Percentiles rank a stretch among this genome's conserved stretches.
Evolutionary conservation across 768 basidiomycete genomes (phyloP).

Genomic region (Cystobasidium ongulense): DNA sequence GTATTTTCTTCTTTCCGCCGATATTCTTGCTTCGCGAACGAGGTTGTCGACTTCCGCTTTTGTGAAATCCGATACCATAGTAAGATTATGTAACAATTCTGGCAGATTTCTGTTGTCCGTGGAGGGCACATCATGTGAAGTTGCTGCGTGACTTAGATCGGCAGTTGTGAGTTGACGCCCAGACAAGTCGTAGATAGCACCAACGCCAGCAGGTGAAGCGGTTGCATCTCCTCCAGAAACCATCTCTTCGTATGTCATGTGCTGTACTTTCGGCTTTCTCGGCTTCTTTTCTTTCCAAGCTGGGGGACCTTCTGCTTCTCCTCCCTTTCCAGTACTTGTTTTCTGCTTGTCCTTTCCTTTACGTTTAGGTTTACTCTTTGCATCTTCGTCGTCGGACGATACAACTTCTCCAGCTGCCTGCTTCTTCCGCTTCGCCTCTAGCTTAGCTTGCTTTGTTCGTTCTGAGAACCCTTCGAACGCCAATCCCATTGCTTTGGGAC

Average conservation of each 20-base stretch:
- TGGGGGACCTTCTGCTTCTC: constrained; percentile 14
- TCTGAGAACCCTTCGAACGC: constrained; percentile 80
- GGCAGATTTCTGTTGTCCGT: constrained; percentile 81
- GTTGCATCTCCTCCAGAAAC: constrained; percentile 61
- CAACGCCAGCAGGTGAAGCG: constrained; percentile 52
- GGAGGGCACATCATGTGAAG: constrained; percentile 60
- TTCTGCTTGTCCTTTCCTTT: constrained; percentile 5
- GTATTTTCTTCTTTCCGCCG: constrained; percentile 58
- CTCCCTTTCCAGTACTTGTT: background rate
- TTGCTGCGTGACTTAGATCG: constrained; percentile 65
- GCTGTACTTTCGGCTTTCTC: constrained; percentile 70
- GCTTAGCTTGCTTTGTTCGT: constrained; percentile 72
- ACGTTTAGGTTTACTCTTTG: constrained; percentile 53
- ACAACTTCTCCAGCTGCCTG: constrained; percentile 52
- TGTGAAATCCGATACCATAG: constrained; percentile 72
- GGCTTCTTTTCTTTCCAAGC: constrained; percentile 48
- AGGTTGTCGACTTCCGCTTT: constrained; percentile 78
- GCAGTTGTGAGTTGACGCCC: constrained; percentile 78
- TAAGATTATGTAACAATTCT: constrained; percentile 91
- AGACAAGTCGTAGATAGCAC: constrained; percentile 87
- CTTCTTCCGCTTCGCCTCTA: constrained; percentile 56
- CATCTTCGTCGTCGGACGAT: constrained; percentile 52
- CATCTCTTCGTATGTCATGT: constrained; percentile 96
- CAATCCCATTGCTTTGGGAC: constrained; percentile 74
- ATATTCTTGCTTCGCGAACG: constrained; percentile 64